Base-by-base conservation (phyloP, 2,329 filamentous ascomycete genomes). In the Botryotinia convoluta region DNA sequence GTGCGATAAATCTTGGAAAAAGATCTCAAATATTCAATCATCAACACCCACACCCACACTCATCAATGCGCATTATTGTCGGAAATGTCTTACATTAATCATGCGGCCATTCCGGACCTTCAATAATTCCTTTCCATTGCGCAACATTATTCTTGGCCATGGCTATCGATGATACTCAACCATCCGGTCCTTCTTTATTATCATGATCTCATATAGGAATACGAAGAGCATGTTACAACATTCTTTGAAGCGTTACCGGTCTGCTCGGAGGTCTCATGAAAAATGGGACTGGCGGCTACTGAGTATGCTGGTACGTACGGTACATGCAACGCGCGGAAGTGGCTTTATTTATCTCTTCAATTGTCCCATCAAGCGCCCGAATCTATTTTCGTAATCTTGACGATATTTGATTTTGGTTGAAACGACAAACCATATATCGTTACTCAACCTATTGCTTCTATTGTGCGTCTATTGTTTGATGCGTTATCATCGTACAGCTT, bases 81-180 rank as follows among this genome's bases (percentile, higher is more conserved):
- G 39, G 10, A 22, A 37, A 60, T 72, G 71, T 72, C 71, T 72
- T 72, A 72, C 62, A 68, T 72, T 39, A 32, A 72, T 61, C 71
- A 72, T 69, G 71, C 71, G 62, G 62, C 10, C 70, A 67, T 59
- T 44, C 70, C 62, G 70, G 62, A 29, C 62, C 29, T 59, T 44
- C 44, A 26, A 68, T 16, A 60, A 48, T 68, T 61, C 45, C 29
- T 51, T 42, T 42, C 35, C 22, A 35, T 42, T 32, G 48, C 18
- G 64, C 32, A 45, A 57, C 4, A 72, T n/a, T 29, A 39, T 39
- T 68, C 71, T 72, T 72, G 48, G 71, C 62, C n/a, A 29, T 42
- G 35, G 16, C 26, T 68, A 32, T 32, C 7, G 29, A 63, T 71
- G 59, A 63, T 48, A 54, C 59, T 63, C 39, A 51, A 62, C 54